Base-by-base conservation (phyloP, 495 filamentous ascomycete genomes). In the Penicillium dipodomyicola region DNA sequence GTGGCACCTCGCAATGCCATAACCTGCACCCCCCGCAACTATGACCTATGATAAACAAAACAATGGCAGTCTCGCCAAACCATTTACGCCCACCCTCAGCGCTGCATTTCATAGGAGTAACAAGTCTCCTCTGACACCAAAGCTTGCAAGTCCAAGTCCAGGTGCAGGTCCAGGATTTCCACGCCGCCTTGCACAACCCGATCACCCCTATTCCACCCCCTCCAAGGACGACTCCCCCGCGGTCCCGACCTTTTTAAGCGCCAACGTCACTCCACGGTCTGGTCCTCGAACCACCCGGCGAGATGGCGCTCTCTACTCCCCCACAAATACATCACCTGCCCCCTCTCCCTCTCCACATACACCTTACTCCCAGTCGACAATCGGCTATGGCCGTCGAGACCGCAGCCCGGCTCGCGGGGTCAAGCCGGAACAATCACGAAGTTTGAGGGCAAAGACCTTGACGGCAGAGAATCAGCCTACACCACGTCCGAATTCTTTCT, bases 241-340 rank as follows among this genome's bases (percentile, higher is more conserved):
- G 33, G 72, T 80, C n/a, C 76, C 81, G 12, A 60, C 81, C 22
- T 84, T 82, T 53, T 72, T 90, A 30, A 84, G 68, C 70, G 77
- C 73, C 63, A 90, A 90, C 58, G 76, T 89, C 58, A 91, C 89
- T 22, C 87, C 88, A 52, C 80, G 89, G 57, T 90, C 89, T 23
- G 84, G 82, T 10, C 75, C 85, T 3, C 80, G 89, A 49, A 85
- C 77, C 64, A 81, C 72, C 49, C 82, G 88, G 58, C 86, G 85
- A 39, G 86, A 90, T 67, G 87, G 79, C 48, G 62, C 79, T 12
- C 78, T 78, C 54, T 76, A 78, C 47, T 89, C 87, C 2, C 85
- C 87, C 4, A 82, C 72, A 39, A 78, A 75, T 37, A 83, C 81
- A 1, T 79, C 82, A 3, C 78, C 70, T 9, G 49, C 49, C 0